Evolutionary conservation across 2,329 filamentous ascomycete genomes (phyloP).

Genomic region (Exophiala sideris): DNA sequence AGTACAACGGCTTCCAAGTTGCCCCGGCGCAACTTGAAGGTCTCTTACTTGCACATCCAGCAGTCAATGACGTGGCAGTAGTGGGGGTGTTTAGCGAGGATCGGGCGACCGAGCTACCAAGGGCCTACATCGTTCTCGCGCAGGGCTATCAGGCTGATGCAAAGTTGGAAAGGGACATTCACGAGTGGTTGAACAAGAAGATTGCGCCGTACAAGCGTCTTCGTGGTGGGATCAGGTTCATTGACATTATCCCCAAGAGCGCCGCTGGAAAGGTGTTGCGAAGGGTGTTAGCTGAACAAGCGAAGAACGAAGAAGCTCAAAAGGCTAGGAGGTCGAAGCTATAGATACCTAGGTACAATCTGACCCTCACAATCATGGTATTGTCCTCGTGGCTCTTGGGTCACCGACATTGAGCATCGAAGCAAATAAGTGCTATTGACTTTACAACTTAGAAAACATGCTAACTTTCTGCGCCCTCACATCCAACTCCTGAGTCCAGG

Average conservation of each 20-base stretch:
- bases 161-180: constrained; percentile 46
- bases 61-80: constrained; percentile 60
- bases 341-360: not conserved
- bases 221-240: constrained; percentile 45
- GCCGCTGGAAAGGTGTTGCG: constrained; percentile 15
- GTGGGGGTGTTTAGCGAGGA: constrained; percentile 51
- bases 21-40: constrained; percentile 65
- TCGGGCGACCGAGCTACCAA: constrained; percentile 59
- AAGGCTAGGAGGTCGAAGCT: not conserved
- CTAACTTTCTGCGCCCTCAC: constrained; percentile 35
- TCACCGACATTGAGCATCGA: not conserved
- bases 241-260: constrained; percentile 49
- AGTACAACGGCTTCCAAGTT: constrained; percentile 71
- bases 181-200: constrained; percentile 41
- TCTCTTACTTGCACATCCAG: constrained; percentile 47
- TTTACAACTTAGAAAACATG: constrained; percentile 24
- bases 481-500: constrained; percentile 56
- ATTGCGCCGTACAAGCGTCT: constrained; percentile 46
- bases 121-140: constrained; percentile 62
- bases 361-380: not conserved
- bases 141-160: constrained; percentile 43
- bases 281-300: constrained; percentile 10
- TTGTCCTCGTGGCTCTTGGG: too few species aligned
- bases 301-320: constrained; percentile 10
- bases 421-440: not conserved